phyloP scores from a whole-genome alignment of 257 asterid genomes.

The Gynochthodes officinalis region DNA sequence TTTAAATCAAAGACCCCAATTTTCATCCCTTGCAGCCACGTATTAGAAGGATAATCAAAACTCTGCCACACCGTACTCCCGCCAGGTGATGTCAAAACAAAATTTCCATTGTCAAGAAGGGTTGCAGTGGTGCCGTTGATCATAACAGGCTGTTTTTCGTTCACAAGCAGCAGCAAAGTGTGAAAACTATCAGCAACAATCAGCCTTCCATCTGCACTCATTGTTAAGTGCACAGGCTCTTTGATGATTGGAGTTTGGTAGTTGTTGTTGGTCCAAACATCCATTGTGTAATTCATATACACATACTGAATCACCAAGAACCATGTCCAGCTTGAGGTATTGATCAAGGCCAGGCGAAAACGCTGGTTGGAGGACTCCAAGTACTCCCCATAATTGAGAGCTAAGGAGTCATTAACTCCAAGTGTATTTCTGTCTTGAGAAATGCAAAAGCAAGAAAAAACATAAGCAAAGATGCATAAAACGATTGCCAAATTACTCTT shows the following conservation, averaged over 20 bases:
- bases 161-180: background rate
- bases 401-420: background rate
- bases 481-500: background rate
- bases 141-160: background rate
- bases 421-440: background rate
- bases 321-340: background rate
- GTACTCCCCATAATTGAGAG: background rate
- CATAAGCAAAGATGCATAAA: background rate
- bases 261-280: background rate
- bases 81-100: background rate
- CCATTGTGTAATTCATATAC: background rate
- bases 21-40: background rate
- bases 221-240: background rate
- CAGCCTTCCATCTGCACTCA: slow-evolving; percentile 1
- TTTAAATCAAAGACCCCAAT: background rate
- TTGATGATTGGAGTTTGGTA: background rate
- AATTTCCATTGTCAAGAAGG: background rate
- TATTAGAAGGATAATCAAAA: background rate
- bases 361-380: slow-evolving; percentile 1
- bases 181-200: background rate
- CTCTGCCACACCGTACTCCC: slow-evolving; percentile 1
- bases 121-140: background rate
- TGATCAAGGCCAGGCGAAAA: background rate
- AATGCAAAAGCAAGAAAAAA: background rate
- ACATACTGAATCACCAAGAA: background rate